Evolutionary conservation across 306 rosid species (phyloP).

Genomic region (Senna tora): DNA sequence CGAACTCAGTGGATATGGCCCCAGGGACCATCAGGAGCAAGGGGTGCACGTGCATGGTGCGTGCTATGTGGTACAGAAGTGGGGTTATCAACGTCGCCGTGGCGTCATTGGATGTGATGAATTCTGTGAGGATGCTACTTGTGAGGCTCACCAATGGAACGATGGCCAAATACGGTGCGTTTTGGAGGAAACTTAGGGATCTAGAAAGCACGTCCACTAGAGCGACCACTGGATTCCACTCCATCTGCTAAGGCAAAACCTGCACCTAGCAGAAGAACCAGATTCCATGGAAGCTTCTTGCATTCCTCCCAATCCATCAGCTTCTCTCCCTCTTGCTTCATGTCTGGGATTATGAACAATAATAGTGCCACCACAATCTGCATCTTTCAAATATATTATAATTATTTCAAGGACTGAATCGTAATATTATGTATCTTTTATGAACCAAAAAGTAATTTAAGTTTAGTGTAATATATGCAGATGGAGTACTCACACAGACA

Average conservation of each 20-base stretch:
- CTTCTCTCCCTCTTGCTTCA: constrained; percentile 70
- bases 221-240: constrained; percentile 68
- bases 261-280: constrained; percentile 79
- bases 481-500: constrained; percentile 72
- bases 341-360: constrained; percentile 87
- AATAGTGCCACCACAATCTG: constrained; percentile 80
- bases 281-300: constrained; percentile 89
- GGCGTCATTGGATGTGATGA: constrained; percentile 81
- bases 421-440: too few species aligned
- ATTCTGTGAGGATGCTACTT: constrained; percentile 76
- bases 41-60: constrained; percentile 69
- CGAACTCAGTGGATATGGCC: constrained; percentile 75
- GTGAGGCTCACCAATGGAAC: constrained; percentile 69
- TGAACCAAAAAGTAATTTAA: too few species aligned
- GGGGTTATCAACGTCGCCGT: constrained; percentile 80
- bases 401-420: too few species aligned
- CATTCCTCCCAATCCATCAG: constrained; percentile 94
- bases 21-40: constrained; percentile 85
- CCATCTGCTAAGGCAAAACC: constrained; percentile 95
- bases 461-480: too few species aligned
- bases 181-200: constrained; percentile 60
- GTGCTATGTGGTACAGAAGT: constrained; percentile 66
- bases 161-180: constrained; percentile 67
- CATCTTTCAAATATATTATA: too few species aligned
- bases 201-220: constrained; percentile 64